Evolutionary conservation across 2,329 filamentous ascomycete species (phyloP).

Genomic region (Aspergillus bombycis): DNA sequence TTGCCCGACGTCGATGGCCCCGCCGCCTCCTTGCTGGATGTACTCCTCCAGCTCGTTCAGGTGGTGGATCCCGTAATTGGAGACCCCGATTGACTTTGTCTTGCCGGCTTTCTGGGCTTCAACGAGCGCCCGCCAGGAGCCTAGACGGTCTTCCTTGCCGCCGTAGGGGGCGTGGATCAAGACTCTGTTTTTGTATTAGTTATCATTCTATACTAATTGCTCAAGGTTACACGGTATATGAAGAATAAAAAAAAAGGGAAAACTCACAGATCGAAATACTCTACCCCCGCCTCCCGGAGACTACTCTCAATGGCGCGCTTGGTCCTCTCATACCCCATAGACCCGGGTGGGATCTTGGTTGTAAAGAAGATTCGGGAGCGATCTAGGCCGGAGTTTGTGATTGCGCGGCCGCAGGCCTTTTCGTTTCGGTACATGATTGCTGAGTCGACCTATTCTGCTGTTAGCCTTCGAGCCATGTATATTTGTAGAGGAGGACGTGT

Average conservation of each 20-base stretch:
- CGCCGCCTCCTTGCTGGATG: slow-evolving; percentile 62
- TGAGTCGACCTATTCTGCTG: slow-evolving; percentile 51
- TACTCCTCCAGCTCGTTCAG: slow-evolving; percentile 64
- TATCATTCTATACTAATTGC: neutral
- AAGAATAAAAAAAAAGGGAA: neutral
- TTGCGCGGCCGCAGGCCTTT: slow-evolving; percentile 67
- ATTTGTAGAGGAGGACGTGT: neutral
- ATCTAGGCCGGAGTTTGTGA: slow-evolving; percentile 60
- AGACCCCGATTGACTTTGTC: slow-evolving; percentile 72
- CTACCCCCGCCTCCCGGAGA: slow-evolving; percentile 67
- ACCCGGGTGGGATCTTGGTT: slow-evolving; percentile 72
- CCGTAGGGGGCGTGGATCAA: slow-evolving; percentile 79
- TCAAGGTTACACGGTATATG: too few species aligned
- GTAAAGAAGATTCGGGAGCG: slow-evolving; percentile 79
- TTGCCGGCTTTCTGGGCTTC: slow-evolving; percentile 75
- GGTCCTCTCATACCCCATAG: slow-evolving; percentile 66
- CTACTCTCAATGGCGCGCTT: slow-evolving; percentile 64
- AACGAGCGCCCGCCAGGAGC: slow-evolving; percentile 76
- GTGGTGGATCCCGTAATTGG: slow-evolving; percentile 77
- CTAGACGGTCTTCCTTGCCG: slow-evolving; percentile 66
- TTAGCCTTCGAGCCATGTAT: neutral
- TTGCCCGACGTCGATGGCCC: slow-evolving; percentile 74
- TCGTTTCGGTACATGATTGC: slow-evolving; percentile 74
- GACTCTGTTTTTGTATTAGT: slow-evolving; percentile 42
- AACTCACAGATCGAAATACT: slow-evolving; percentile 71